Base-by-base conservation (phyloP, 345 rosid genomes). In the Kandelia obovata region DNA sequence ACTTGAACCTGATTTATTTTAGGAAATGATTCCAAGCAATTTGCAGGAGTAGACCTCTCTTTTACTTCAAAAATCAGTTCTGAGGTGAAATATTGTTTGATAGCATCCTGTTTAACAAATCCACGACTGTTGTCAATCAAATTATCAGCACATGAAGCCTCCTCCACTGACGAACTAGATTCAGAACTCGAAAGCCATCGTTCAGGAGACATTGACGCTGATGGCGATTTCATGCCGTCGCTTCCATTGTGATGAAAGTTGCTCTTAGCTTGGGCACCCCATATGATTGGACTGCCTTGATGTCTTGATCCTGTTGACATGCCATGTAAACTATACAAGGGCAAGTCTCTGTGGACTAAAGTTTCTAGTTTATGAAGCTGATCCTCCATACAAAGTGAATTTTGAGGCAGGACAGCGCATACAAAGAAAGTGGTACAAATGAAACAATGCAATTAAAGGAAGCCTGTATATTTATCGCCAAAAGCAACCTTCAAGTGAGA, bases 351-450 rank as follows among this genome's bases (percentile, higher is more conserved):
- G 74, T 69, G 72, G 74, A 82, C 64, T 68, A 82, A 83, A 78
- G 72, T 80, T 78, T 83, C 88, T 71, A 77, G 74, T 84, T 83
- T 81, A 5, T 85, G 88, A 82, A 85, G 72, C 73, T 82, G 83
- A 64, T 80, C 79, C 60, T 79, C 88, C 85, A 82, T 77, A 53
- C 73, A 43, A 43, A 28, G n/a, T 13, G 37, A 3, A 25, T 66
- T 77, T 56, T 62, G 47, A 53, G 65, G 28, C 56, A n/a, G 59
- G 68, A 75, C 57, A 55, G 75, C 57, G 60, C 27, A 58, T 23
- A 15, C 52, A 23, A 64, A 39, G 71, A 70, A 65, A 66, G 71
- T 71, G 62, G 53, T 25, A 55, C 79, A 82, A 80, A 81, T 69
- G 81, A 43, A 43, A 43, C 49, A 43, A 81, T 74, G 81, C 76